Evolutionary conservation across 108 stramenopile genomes (phyloP).

Genomic region (Cyclotella cryptica): DNA sequence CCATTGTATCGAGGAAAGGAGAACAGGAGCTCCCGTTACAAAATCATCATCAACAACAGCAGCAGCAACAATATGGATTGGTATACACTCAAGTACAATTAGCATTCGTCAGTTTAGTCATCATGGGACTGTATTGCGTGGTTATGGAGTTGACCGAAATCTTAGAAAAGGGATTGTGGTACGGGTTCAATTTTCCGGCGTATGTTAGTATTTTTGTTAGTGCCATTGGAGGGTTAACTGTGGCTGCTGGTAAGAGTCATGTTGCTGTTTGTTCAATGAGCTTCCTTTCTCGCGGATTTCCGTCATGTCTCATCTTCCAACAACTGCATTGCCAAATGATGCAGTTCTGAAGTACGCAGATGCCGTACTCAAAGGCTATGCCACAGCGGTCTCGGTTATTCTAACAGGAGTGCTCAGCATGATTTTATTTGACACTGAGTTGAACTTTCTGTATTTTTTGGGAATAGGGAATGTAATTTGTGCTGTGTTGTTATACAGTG

Average conservation of each 20-base stretch:
- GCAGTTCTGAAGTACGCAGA: conserved; percentile 91
- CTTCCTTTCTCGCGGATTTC: not conserved
- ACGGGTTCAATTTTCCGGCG: conserved; percentile 57
- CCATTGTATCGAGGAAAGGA: conserved; percentile 14
- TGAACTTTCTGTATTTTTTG: conserved; percentile 50
- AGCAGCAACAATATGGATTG: conserved; percentile 40
- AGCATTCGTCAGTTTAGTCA: conserved; percentile 75
- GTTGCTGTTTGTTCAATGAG: not conserved
- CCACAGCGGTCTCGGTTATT: conserved; percentile 91
- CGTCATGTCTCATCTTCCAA: not conserved
- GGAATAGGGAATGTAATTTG: conserved; percentile 59
- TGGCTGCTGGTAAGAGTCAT: conserved; percentile 56
- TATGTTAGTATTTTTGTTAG: conserved; percentile 52
- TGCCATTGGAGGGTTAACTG: conserved; percentile 75
- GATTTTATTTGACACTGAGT: conserved; percentile 58
- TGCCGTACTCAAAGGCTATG: conserved; percentile 95
- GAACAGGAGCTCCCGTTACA: conserved; percentile 14
- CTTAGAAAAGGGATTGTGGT: conserved; percentile 45
- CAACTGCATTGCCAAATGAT: not conserved
- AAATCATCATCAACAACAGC: not conserved
- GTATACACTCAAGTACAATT: conserved; percentile 71
- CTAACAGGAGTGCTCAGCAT: conserved; percentile 80
- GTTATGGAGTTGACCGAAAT: conserved; percentile 45
- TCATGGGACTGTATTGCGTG: conserved; percentile 61
- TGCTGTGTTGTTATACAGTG: conserved; percentile 45